These are phyloP conservation scores for Globisporangium splendens DNA, from an alignment of 352 stramenopile species.

Conservation along the genomic window DNA sequence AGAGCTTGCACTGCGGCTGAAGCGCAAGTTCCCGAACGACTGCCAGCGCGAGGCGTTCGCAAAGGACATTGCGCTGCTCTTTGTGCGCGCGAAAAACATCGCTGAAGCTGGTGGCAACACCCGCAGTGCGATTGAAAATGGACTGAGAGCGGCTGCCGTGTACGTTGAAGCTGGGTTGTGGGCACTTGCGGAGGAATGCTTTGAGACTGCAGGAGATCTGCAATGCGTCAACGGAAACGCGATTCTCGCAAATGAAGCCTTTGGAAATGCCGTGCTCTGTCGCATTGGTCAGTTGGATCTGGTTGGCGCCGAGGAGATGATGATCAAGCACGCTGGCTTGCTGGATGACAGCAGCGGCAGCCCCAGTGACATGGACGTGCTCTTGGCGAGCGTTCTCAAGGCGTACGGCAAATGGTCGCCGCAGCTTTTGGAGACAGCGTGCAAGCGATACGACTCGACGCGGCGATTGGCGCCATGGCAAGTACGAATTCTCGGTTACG, in stretches of 20 bases:
- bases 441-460: conserved; percentile 41
- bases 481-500: conserved; percentile 20
- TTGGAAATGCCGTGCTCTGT: conserved; percentile 57
- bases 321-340: conserved; percentile 32
- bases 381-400: conserved; percentile 52
- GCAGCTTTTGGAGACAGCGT: conserved; percentile 41
- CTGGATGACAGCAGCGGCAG: conserved; percentile 25
- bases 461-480: conserved; percentile 61
- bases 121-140: conserved; percentile 47
- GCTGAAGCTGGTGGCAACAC: conserved; percentile 50
- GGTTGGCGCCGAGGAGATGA: conserved; percentile 47
- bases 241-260: conserved; percentile 45
- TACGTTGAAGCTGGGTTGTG: conserved; percentile 57
- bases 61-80: conserved; percentile 41
- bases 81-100: conserved; percentile 49
- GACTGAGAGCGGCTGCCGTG: conserved; percentile 37
- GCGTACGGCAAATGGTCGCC: conserved; percentile 57
- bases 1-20: conserved; percentile 55
- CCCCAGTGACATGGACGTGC: conserved; percentile 45
- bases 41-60: conserved; percentile 29
- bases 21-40: conserved; percentile 57
- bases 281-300: conserved; percentile 57
- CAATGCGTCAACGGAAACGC: conserved; percentile 30
- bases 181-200: conserved; percentile 48
- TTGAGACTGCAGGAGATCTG: conserved; percentile 50